Evolutionary conservation across 306 rosid species (phyloP), one percentile per base, ranked within the genome.

Genomic region (Prunus armeniaca): DNA sequence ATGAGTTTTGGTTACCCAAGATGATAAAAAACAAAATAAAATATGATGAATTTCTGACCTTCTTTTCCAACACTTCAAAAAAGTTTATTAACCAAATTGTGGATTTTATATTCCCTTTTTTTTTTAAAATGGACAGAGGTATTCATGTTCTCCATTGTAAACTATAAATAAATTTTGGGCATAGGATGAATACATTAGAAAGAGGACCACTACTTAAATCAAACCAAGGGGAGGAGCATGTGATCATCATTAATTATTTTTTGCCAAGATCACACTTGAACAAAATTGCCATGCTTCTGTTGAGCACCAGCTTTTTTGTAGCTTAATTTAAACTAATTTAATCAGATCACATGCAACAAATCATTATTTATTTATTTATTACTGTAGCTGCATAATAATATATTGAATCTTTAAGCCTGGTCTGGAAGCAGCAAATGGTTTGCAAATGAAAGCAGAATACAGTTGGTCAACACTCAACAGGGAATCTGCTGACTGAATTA

Each of bases 381-480:
- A 47, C 41, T 24, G 57, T 46, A 68, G 47, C 72, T 25, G 12
- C 43, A 34, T 34, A 34, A 27, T 20, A 41, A 4, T 28, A 3
- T 22, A 46, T 6, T 46, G 38, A 3, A 6, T 18, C 18, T 34
- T 51, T 30, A 30, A 30, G 12, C 61, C 73, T 69, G 22, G 6
- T 8, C 60, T 49, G 73, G 41, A 25, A 47, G 73, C 58, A 49
- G 25, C 32, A 15, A 3, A 68, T 7, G 22, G 4, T 69, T 25
- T 27, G 45, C 28, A 27, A 47, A 6, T 27, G 61, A 61, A 38
- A 25, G 54, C 58, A 64, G 47, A 41, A 50, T 12, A 17, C 61
- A 61, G 83, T 58, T 74, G 76, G 83, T 80, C 79, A 80, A 80
- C 79, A 80, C 3, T 51, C 64, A 71, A 62, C 68, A 67, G 65